Conservation (phyloP, 495 filamentous ascomycete species). For the Stereocaulon alpinum region DNA sequence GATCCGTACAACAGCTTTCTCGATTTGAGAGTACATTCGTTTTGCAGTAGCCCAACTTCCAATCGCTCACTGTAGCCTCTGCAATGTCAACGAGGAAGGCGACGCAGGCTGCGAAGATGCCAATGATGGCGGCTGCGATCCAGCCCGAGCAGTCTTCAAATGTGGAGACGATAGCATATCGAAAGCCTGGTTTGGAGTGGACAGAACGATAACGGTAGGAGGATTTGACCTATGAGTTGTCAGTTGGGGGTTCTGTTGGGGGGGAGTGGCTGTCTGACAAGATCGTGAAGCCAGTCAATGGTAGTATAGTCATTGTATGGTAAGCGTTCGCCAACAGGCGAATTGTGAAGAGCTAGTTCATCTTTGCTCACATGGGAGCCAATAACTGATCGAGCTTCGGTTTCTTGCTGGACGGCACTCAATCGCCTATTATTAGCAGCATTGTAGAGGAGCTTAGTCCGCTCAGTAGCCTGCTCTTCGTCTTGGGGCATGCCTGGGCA, state of each 20-base stretch:
- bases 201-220: slow-evolving; percentile 41
- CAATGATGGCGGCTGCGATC: slow-evolving; percentile 43
- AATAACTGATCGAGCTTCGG: slow-evolving; percentile 28
- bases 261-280: slow-evolving; percentile 26
- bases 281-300: slow-evolving; percentile 50
- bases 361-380: slow-evolving; percentile 31
- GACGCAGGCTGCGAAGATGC: slow-evolving; percentile 44
- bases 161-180: slow-evolving; percentile 22
- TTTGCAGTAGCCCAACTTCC: slow-evolving; percentile 44
- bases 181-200: slow-evolving; percentile 31
- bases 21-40: slow-evolving; percentile 36
- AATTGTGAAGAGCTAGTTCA: slow-evolving; percentile 33
- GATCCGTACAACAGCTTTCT: slow-evolving; percentile 37
- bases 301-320: slow-evolving; percentile 50
- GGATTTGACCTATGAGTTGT: slow-evolving; percentile 38
- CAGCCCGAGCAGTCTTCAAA: slow-evolving; percentile 41
- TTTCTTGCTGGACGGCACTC: slow-evolving; percentile 26
- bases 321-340: slow-evolving; percentile 42
- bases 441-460: slow-evolving; percentile 25
- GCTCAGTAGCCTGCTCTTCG: slow-evolving; percentile 25
- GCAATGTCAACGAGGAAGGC: slow-evolving; percentile 45
- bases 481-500: slow-evolving; percentile 18
- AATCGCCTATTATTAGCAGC: slow-evolving; percentile 25
- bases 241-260: slow-evolving; percentile 1
- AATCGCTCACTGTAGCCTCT: slow-evolving; percentile 43